These are phyloP conservation scores for Pseudogymnoascus sp. DNA, from an alignment of 2,329 filamentous ascomycete species.

Conservation along the genomic window DNA sequence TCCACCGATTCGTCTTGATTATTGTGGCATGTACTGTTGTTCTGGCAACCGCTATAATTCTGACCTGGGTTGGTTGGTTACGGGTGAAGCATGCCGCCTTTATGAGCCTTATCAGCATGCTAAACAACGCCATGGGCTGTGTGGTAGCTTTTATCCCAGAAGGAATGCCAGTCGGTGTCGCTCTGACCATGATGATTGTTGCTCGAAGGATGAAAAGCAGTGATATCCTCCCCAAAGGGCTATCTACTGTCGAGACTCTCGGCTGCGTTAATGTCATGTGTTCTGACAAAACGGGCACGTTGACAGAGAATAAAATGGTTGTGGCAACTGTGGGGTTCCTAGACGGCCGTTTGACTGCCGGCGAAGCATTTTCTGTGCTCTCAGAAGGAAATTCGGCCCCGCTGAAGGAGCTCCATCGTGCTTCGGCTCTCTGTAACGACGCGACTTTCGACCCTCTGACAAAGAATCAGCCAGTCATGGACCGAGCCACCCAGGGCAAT, in stretches of 20 bases:
- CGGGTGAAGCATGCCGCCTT: slow-evolving; percentile 29
- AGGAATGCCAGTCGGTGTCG: slow-evolving; percentile 58
- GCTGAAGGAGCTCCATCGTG: slow-evolving; percentile 15
- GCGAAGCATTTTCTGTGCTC: slow-evolving; percentile 23
- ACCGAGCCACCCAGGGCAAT: slow-evolving; percentile 33
- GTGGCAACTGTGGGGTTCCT: slow-evolving; percentile 28
- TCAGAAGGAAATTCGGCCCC: background rate
- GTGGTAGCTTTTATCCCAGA: slow-evolving; percentile 64
- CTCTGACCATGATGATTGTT: slow-evolving; percentile 60
- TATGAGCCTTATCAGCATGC: slow-evolving; percentile 36
- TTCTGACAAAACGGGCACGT: slow-evolving; percentile 64
- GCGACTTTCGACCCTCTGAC: slow-evolving; percentile 34
- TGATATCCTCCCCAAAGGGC: slow-evolving; percentile 65
- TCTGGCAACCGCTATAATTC: slow-evolving; percentile 34
- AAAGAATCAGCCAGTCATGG: slow-evolving; percentile 27
- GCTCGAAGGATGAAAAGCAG: slow-evolving; percentile 67
- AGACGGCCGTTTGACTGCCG: slow-evolving; percentile 26
- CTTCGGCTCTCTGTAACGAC: slow-evolving; percentile 34
- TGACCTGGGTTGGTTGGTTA: slow-evolving; percentile 38
- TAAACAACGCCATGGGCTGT: slow-evolving; percentile 39
- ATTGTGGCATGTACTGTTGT: slow-evolving; percentile 33
- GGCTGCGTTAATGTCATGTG: slow-evolving; percentile 63
- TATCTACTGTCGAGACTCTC: slow-evolving; percentile 66
- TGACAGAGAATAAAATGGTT: slow-evolving; percentile 44
- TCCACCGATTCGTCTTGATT: slow-evolving; percentile 36